Conservation (phyloP, 2,329 filamentous ascomycete genomes). For the Blastomyces silverae region DNA sequence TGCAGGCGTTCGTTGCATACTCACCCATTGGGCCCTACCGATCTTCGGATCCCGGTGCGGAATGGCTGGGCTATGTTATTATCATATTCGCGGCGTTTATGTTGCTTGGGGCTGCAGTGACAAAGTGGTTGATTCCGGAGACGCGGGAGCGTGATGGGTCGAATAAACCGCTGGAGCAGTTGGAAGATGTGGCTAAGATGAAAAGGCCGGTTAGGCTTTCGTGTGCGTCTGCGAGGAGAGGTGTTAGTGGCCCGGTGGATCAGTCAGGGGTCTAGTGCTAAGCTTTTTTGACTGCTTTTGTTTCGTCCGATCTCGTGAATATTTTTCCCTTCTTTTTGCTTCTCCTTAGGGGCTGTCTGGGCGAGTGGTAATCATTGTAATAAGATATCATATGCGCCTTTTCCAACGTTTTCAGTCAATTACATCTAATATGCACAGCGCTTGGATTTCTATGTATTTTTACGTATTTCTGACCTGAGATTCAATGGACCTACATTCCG, state of each 20-base stretch:
- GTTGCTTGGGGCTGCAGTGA: conserved; percentile 59
- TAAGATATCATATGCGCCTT: neutral
- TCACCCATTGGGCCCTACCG: conserved; percentile 50
- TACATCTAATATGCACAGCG: neutral
- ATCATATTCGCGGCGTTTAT: conserved; percentile 76
- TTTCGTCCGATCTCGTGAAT: neutral
- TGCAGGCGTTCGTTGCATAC: conserved; percentile 58
- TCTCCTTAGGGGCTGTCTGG: neutral
- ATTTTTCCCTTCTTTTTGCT: neutral
- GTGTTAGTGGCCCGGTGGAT: neutral
- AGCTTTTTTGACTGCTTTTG: neutral
- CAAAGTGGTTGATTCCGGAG: conserved; percentile 67
- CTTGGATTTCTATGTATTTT: neutral
- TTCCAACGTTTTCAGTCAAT: neutral
- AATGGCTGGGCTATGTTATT: conserved; percentile 65
- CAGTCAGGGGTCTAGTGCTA: neutral
- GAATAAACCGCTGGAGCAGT: conserved; percentile 59
- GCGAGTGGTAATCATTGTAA: neutral
- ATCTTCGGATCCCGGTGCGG: conserved; percentile 45
- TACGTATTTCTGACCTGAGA: neutral
- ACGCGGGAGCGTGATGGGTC: conserved; percentile 50
- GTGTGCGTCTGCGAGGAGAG: neutral
- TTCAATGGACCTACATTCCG: neutral
- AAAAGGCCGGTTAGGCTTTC: neutral
- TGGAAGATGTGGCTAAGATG: conserved; percentile 39